Evolutionary conservation across 2,329 filamentous ascomycete species (phyloP).

Genomic region (Diaporthe humulicola): DNA sequence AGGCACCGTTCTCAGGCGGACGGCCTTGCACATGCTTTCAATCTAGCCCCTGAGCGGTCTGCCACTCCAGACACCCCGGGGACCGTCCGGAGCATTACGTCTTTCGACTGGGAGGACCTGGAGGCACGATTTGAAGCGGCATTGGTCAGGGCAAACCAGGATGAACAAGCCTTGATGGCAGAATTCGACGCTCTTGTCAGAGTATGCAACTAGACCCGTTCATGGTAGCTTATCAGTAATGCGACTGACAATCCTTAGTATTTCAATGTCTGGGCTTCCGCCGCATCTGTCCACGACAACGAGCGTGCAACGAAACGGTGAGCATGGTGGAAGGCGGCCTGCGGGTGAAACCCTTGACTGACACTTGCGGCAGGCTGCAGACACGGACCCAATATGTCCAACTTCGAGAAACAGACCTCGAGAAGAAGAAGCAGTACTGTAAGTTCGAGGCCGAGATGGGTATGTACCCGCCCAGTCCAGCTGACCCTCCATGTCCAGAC

Average conservation of each 20-base stretch:
- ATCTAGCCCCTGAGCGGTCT: conserved; percentile 60
- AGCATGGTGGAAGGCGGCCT: conserved; percentile 36
- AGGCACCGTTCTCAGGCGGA: conserved; percentile 50
- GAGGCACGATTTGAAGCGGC: conserved; percentile 76
- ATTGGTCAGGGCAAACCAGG: conserved; percentile 71
- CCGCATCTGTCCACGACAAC: conserved; percentile 79
- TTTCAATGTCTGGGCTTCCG: conserved; percentile 83
- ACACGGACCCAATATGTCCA: conserved; percentile 84
- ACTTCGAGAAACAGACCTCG: conserved; percentile 78
- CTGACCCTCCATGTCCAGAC: conserved; percentile 52
- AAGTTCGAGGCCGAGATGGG: conserved; percentile 51
- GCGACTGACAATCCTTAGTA: conserved; percentile 65
- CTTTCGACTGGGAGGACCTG: conserved; percentile 84
- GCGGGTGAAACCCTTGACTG: conserved; percentile 23
- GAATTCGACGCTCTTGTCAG: conserved; percentile 78
- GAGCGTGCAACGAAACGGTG: conserved; percentile 83
- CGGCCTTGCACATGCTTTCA: conserved; percentile 64
- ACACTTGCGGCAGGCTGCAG: conserved; percentile 69
- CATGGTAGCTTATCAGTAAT: background rate
- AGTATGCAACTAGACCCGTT: conserved; percentile 54
- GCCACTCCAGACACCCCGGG: conserved; percentile 62
- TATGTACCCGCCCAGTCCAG: background rate
- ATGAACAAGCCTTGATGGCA: conserved; percentile 75
- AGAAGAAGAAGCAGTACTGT: conserved; percentile 86
- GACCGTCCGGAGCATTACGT: conserved; percentile 54